Evolutionary conservation across 164 flowering plant species (phyloP).

Genomic region (grape (Vitis vinifera)): DNA sequence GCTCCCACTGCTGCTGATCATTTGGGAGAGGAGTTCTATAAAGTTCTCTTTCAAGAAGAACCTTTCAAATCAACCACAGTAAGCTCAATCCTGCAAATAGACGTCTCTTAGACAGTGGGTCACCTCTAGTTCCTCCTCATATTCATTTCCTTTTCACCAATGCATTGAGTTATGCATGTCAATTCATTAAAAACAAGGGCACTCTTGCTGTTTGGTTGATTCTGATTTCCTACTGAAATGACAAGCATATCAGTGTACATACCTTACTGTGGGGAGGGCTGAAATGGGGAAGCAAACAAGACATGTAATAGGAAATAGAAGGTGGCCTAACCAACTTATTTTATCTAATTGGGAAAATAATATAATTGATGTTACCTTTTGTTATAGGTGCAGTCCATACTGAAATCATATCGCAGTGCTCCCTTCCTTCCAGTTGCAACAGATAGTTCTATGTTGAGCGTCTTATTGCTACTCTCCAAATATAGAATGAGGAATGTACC

Average conservation of each 20-base stretch:
- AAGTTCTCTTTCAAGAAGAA: conserved; percentile 80
- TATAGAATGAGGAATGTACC: conserved; percentile 88
- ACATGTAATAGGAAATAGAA: no score
- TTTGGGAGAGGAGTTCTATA: conserved; percentile 84
- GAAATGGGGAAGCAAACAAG: no score
- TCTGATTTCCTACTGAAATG: no score
- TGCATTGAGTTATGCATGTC: no score
- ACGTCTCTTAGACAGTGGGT: not conserved
- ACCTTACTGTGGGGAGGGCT: no score
- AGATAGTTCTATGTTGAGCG: conserved; percentile 80
- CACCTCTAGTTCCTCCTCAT: not conserved
- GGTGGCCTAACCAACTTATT: no score
- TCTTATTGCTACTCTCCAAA: conserved; percentile 77
- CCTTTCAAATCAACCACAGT: conserved; percentile 94
- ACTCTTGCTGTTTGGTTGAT: no score
- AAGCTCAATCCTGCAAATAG: conserved; percentile 19
- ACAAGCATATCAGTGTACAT: no score
- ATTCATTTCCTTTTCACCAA: no score
- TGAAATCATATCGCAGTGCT: conserved; percentile 75
- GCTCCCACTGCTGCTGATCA: conserved; percentile 74
- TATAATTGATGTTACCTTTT: not conserved
- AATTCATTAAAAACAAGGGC: no score
- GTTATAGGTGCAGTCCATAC: conserved; percentile 68
- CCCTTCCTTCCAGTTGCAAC: conserved; percentile 81
- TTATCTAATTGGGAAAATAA: not conserved